A percentile compares a stretch with the other conserved stretches of the same genome.
phyloP scores from a whole-genome alignment of 2,329 filamentous ascomycete genomes.

The Pseudocercospora eumusae region DNA sequence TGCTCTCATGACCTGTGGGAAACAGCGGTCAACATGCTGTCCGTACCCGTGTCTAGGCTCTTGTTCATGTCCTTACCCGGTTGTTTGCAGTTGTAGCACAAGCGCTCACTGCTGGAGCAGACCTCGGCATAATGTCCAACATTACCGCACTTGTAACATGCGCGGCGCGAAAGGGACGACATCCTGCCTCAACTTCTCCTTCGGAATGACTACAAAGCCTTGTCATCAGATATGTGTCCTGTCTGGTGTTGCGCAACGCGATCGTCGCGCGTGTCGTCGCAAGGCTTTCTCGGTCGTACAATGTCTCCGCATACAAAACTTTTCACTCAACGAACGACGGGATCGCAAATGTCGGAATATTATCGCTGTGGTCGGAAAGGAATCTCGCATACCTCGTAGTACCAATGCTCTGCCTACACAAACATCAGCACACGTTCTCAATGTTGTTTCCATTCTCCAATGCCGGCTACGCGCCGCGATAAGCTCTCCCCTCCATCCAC shows the following conservation, averaged over 20 bases:
- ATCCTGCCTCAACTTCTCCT: constrained; percentile 40
- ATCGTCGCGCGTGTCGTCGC: constrained; percentile 6
- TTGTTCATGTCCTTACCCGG: constrained; percentile 56
- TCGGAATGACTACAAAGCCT: neutral
- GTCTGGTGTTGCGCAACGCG: neutral
- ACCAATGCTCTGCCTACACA: constrained; percentile 24
- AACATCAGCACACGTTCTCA: constrained; percentile 17
- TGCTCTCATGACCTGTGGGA: constrained; percentile 84
- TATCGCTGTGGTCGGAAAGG: neutral
- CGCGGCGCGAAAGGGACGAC: constrained; percentile 56
- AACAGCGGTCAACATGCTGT: constrained; percentile 31
- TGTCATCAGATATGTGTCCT: constrained; percentile 21
- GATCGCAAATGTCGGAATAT: neutral
- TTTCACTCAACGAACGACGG: constrained; percentile 12
- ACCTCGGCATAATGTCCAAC: constrained; percentile 70
- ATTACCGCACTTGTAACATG: constrained; percentile 57
- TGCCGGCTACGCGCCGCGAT: constrained; percentile 11
- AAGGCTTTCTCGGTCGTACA: constrained; percentile 14
- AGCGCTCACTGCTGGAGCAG: constrained; percentile 94
- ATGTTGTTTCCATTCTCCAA: constrained; percentile 10
- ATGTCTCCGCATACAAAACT: constrained; percentile 19
- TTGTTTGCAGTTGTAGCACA: constrained; percentile 99
- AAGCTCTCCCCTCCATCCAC: constrained; percentile 8
- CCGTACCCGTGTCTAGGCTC: constrained; percentile 37
- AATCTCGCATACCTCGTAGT: constrained; percentile 27